Conservation (phyloP, 306 rosid genomes). For the Oxytropis ochrocephala region DNA sequence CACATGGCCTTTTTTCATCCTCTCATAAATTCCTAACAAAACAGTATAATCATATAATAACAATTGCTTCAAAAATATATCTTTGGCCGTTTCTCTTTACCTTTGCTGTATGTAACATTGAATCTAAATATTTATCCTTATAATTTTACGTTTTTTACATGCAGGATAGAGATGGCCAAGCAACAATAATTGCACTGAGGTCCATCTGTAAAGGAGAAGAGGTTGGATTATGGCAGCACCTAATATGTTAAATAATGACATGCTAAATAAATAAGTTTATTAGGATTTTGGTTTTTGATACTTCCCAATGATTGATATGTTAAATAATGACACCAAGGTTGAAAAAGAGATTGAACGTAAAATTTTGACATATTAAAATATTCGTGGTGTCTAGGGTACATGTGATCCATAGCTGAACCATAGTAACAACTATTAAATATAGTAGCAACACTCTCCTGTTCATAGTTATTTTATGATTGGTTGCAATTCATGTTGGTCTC, state of each 20-base stretch:
- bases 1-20: not conserved
- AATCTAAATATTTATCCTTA: constrained; percentile 2
- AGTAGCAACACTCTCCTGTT: no score
- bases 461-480: no score
- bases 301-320: not conserved
- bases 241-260: no score
- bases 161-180: constrained; percentile 96
- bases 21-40: not conserved
- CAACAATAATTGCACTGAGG: constrained; percentile 62
- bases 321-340: not conserved
- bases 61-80: not conserved
- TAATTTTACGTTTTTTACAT: constrained; percentile 3
- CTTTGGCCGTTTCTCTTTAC: not conserved
- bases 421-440: no score
- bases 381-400: no score
- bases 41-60: not conserved
- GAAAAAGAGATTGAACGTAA: not conserved
- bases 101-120: not conserved
- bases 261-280: not conserved
- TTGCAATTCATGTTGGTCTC: no score
- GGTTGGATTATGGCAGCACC: constrained; percentile 35
- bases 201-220: constrained; percentile 72
- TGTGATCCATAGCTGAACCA: no score
- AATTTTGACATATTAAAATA: not conserved
- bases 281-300: not conserved